Base-by-base conservation (phyloP, 2,329 filamentous ascomycete genomes). In the Venturia aucupariae region DNA sequence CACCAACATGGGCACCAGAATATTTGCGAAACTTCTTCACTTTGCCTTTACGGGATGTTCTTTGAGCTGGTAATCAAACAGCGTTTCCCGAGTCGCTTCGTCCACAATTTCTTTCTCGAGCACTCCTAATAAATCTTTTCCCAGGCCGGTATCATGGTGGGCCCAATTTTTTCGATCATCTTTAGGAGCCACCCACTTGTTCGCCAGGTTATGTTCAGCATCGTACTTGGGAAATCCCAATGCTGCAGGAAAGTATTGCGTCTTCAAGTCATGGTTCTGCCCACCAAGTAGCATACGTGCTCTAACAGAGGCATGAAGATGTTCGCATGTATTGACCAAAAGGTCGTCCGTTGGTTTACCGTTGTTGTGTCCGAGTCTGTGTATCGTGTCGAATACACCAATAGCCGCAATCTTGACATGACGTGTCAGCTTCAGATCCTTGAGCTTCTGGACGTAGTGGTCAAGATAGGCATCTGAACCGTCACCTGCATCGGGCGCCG, bases 341-440 rank as follows among this genome's bases (percentile, higher is more conserved):
- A 41, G 59, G 1, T 68, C 46, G 15, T 62, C 39, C 8, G 30
- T 62, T 35, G 55, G 44, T 35, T 59, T 64, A 19, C 67, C 65
- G 5, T 61, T 66, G 10, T 46, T 32, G 54, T 64, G 67, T 57
- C 65, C 66, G 32, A 60, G 57, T 22, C 48, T 46, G 35, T 24
- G 30, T 35, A 82, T 80, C 1, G 80, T 82, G 68, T 82, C 80
- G 77, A 78, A 82, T 2, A 85, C 83, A 10, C 79, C 80, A 32
- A 82, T 73, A 1, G 79, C 79, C 66, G 78, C 76, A 64, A 82
- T 74, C 61, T 75, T 80, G 68, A 84, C 76, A 11, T 74, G 73
- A 41, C 75, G 72, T 0, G 77, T 77, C 63, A 77, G 71, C 1
- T 67, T 68, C 38, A 69, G 64, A 71, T 76, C 8, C 67, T 74